phyloP scores from a whole-genome alignment of 1,284 basidiomycete genomes.

The Rhodotorula sp. region DNA sequence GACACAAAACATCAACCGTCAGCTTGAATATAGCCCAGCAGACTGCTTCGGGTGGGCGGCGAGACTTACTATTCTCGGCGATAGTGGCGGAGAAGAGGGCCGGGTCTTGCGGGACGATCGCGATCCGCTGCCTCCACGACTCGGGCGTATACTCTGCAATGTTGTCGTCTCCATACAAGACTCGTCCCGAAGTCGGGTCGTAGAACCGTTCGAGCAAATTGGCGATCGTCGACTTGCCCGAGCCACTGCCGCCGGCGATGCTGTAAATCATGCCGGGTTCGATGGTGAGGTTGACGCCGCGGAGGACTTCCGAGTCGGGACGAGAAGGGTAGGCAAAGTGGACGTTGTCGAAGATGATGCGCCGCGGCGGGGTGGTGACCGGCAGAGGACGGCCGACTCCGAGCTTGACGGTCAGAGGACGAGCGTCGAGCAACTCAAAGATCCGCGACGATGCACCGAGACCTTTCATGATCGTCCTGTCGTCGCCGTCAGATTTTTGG shows the following conservation, averaged over 20 bases:
- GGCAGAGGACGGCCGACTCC: conserved; percentile 56
- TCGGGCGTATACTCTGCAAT: conserved; percentile 77
- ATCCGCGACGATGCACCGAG: conserved; percentile 90
- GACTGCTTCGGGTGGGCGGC: too few species aligned
- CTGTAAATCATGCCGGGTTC: conserved; percentile 57
- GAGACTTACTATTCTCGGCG: conserved; percentile 42
- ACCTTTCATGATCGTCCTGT: conserved; percentile 58
- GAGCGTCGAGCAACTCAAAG: conserved; percentile 82
- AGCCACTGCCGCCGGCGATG: conserved; percentile 49
- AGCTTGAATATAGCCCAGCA: too few species aligned
- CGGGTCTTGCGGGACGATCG: conserved; percentile 73
- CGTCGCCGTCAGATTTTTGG: neutral
- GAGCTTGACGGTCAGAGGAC: conserved; percentile 61
- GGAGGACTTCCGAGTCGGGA: conserved; percentile 69
- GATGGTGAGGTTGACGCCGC: conserved; percentile 65
- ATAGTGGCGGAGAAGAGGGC: conserved; percentile 43
- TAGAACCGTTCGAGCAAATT: conserved; percentile 88
- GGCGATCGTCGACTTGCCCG: conserved; percentile 80
- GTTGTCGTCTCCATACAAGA: conserved; percentile 68
- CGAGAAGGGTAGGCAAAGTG: conserved; percentile 78
- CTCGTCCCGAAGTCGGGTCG: conserved; percentile 76
- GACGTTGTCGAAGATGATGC: conserved; percentile 69
- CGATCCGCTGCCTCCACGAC: conserved; percentile 82
- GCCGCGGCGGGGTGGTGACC: conserved; percentile 56
- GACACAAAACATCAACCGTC: too few species aligned